Conservation (phyloP, 2,329 filamentous ascomycete species). For the Xylariaceae sp. region DNA sequence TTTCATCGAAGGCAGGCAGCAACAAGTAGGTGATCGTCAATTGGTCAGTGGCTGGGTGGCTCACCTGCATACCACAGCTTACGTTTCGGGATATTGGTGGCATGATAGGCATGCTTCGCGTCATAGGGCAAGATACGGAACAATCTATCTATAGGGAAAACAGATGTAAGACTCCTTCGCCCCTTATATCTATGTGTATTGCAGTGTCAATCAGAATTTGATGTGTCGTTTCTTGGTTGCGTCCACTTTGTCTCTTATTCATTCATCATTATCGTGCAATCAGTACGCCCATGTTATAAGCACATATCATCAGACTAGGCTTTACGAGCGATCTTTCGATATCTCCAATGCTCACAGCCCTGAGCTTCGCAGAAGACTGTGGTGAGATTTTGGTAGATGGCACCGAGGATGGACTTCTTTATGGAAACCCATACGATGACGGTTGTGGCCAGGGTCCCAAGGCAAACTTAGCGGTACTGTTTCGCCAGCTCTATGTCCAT, state of each 20-base stretch:
- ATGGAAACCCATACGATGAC: not conserved
- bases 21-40: no score
- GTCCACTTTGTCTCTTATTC: not conserved
- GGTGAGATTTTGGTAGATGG: not conserved
- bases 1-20: no score
- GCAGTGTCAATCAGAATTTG: not conserved
- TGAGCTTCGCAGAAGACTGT: not conserved
- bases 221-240: not conserved
- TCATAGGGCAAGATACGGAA: no score
- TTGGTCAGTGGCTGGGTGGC: no score
- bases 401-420: not conserved
- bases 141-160: no score
- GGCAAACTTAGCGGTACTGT: not conserved
- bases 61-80: no score
- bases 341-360: not conserved
- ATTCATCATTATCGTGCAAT: not conserved
- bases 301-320: no score
- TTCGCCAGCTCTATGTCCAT: not conserved
- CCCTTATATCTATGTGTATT: no score
- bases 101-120: no score
- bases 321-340: not conserved
- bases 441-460: not conserved
- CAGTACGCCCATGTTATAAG: not conserved
- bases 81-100: no score
- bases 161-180: no score